phyloP scores from a whole-genome alignment of 768 basidiomycete genomes.

The Pluteus cervinus region DNA sequence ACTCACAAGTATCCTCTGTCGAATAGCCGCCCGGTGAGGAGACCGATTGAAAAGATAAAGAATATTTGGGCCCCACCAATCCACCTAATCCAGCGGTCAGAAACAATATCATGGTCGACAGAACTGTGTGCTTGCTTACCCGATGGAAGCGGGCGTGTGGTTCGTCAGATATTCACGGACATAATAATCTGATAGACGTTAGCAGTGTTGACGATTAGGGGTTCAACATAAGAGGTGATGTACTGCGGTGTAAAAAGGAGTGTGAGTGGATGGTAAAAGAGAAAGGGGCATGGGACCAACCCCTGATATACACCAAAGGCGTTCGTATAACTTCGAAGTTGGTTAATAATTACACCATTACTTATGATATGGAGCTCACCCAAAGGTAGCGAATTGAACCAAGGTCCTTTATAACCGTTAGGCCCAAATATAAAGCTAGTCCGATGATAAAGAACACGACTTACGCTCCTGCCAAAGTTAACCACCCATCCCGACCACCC shows the following conservation, averaged over 20 bases:
- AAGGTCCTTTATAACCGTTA: constrained; percentile 5
- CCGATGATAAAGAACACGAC: not conserved
- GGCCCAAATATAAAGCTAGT: not conserved
- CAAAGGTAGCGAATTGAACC: constrained; percentile 14
- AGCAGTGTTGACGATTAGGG: constrained; percentile 9
- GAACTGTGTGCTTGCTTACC: constrained; percentile 7
- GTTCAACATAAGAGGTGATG: not conserved
- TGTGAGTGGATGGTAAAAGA: no score
- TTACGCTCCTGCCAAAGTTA: constrained; percentile 9
- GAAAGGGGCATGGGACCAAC: constrained; percentile 4
- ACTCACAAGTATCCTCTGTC: constrained; percentile 37
- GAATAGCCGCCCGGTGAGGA: constrained; percentile 30
- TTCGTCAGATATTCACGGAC: constrained; percentile 16
- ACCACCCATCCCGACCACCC: constrained; percentile 11
- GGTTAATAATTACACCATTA: not conserved
- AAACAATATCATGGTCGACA: not conserved
- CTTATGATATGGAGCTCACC: constrained; percentile 4
- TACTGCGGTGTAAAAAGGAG: not conserved
- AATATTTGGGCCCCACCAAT: constrained; percentile 33
- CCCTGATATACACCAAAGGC: constrained; percentile 16
- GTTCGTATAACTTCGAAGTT: constrained; percentile 11
- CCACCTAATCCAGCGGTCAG: constrained; percentile 1
- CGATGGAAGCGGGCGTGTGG: constrained; percentile 14
- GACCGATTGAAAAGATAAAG: constrained; percentile 31
- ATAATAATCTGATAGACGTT: constrained; percentile 10